Evolutionary conservation across 2,329 filamentous ascomycete genomes (phyloP), one percentile per base, ranked within the genome.

Genomic region (Cladosporium sp.): DNA sequence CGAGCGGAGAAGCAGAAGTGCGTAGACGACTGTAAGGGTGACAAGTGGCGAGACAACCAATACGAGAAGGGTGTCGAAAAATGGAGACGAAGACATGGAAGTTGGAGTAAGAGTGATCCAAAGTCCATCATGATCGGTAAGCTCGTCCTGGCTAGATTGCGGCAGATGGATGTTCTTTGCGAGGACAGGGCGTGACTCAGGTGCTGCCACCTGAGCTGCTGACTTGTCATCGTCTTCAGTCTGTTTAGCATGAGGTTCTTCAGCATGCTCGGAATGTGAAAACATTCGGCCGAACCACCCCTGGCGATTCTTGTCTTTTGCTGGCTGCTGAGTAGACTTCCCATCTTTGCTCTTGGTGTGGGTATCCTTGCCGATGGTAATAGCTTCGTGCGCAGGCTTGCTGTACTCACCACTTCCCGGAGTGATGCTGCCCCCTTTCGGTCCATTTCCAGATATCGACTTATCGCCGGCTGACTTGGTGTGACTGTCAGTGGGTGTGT

Each of bases 61-160:
- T 8, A 99, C 91, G n/a, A 97, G 80, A 2, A 99, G 81, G 0
- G 93, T 97, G 70, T 99, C 94, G 65, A 97, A 92, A 76, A 99
- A 96, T 0, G 94, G 92, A 65, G 88, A 95, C 4, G 89, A 88
- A 62, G 91, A 93, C 76, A 87, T 85, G 73, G 85, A 93, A 0
- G 91, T 92, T 1, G 92, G 94, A 0, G 91, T 94, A 56, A 99
- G 84, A 7, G 94, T 96, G n/a, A 99, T 91, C 91, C 91, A 97
- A 4, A 99, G 82, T 1, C 91, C 93, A 65, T 94, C 86, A 62
- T 86, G 86, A 25, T 66, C 61, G 17, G 56, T 52, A 7, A 55
- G 45, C 24, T 60, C 40, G 9, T 56, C 56, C 34, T 60, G 35
- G 4, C 50, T 32, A 8, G 35, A 50, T 19, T 57, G 47, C 17